Conservation (phyloP, 306 rosid genomes). For the Rubus parviflorus region DNA sequence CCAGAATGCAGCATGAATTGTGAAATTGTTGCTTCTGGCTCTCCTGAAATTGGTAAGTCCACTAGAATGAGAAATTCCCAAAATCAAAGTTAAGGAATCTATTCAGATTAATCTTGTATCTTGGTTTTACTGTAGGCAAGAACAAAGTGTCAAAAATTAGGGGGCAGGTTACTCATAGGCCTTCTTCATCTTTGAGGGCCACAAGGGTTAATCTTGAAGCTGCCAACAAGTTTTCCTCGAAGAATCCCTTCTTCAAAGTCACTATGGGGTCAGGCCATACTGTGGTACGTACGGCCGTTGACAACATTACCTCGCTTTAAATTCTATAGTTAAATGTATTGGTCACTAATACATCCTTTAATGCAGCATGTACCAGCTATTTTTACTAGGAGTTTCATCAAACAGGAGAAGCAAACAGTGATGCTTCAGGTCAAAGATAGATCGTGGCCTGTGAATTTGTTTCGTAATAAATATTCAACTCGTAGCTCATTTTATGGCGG, state of each 20-base stretch:
- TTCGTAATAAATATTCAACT: not conserved
- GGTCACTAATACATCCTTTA: not conserved
- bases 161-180: not conserved
- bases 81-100: not conserved
- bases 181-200: not conserved
- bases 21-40: not conserved
- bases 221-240: not conserved
- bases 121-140: too few species aligned
- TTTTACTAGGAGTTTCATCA: not conserved
- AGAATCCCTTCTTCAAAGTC: conserved; percentile 18
- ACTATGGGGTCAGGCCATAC: not conserved
- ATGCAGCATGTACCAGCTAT: not conserved
- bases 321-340: not conserved
- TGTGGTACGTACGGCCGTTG: not conserved
- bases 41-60: not conserved
- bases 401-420: not conserved
- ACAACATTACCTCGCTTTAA: not conserved
- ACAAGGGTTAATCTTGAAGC: conserved; percentile 6
- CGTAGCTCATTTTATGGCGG: not conserved
- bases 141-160: not conserved
- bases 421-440: not conserved
- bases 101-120: too few species aligned
- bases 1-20: not conserved
- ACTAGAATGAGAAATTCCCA: not conserved
- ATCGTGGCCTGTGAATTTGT: conserved; percentile 3